These are phyloP conservation scores for Mycena venus DNA, from an alignment of 768 basidiomycete genomes.

Conservation along the genomic window DNA sequence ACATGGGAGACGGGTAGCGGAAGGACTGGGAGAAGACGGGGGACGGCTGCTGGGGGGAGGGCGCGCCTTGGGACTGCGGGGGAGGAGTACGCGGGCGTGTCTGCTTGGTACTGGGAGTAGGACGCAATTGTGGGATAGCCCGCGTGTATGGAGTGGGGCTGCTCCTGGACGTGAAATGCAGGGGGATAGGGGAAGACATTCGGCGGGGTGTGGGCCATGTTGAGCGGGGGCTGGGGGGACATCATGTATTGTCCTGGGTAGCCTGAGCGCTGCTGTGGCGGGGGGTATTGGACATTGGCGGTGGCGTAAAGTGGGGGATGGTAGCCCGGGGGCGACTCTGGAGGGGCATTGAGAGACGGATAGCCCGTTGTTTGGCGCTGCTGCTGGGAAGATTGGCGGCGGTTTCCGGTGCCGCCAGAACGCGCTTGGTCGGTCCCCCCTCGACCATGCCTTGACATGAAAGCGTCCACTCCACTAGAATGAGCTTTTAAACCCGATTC, in stretches of 20 bases:
- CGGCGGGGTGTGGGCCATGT: slow-evolving; percentile 51
- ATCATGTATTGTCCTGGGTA: slow-evolving; percentile 64
- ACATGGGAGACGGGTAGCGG: slow-evolving; percentile 48
- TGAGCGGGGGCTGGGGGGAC: slow-evolving; percentile 55
- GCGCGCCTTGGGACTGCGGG: slow-evolving; percentile 39
- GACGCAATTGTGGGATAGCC: slow-evolving; percentile 55
- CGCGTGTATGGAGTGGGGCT: slow-evolving; percentile 54
- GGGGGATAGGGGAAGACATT: slow-evolving; percentile 50
- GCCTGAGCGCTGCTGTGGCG: slow-evolving; percentile 42
- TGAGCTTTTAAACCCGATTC: slow-evolving; percentile 1
- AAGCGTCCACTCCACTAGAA: neutral
- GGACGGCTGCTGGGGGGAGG: slow-evolving; percentile 43
- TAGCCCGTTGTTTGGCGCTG: neutral
- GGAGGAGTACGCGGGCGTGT: slow-evolving; percentile 43
- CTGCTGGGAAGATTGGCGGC: slow-evolving; percentile 17
- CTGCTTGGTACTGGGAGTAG: slow-evolving; percentile 39
- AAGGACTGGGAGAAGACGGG: slow-evolving; percentile 47
- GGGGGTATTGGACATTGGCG: slow-evolving; percentile 39
- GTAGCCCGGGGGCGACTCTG: slow-evolving; percentile 8
- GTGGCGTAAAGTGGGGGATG: slow-evolving; percentile 9
- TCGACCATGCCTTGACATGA: slow-evolving; percentile 21
- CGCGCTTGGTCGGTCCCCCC: slow-evolving; percentile 14
- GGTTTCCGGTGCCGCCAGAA: neutral
- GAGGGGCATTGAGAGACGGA: slow-evolving; percentile 2
- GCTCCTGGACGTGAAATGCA: slow-evolving; percentile 49